Evolutionary conservation across 2,329 filamentous ascomycete species (phyloP), one percentile per base, ranked within the genome.

Genomic region (Alternaria hordeiaustralica): DNA sequence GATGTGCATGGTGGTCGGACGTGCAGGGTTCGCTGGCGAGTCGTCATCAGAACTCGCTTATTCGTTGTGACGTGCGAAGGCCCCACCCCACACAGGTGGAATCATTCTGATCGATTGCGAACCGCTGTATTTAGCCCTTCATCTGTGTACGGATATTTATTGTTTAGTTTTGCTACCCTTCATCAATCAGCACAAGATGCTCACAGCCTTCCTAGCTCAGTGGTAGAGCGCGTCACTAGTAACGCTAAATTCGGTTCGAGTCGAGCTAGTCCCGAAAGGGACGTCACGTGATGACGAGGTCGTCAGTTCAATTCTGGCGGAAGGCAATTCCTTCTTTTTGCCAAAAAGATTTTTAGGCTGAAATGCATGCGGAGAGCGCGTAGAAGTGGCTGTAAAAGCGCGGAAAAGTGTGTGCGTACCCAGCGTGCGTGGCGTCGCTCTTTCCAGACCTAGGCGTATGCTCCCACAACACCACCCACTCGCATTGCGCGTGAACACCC

Each of bases 171-270:
- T 3, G 3, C 12, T 3, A 13, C 8, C 6, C 2, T 33, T 33
- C 30, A 33, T 33, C 30, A 33, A 33, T 21, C 4, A 21, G 21
- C 21, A 21, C 21, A 33, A n/a, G 33, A 36, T 3, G 4, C 4
- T n/a, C 49, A 44, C 36, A 59, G 60, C 60, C 60, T 63, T 60
- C 56, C 50, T 63, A 63, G 60, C 60, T 63, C 60, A 63, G 60
- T 63, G 60, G 60, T 60, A 63, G 60, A 63, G 60, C 60, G 60
- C 60, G 60, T 60, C 58, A 60, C 58, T 62, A 62, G 60, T 62
- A 36, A 36, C 33, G 33, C 33, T n/a, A 36, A 15, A 36, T 5
- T 2, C 8, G 4, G 0, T 2, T 36, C 3, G 33, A 2, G 3
- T 36, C 33, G 33, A 36, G 33, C 15, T 36, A 36, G 33, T 36